Percentiles rank a stretch among this genome's conserved stretches.
Conservation (phyloP, 352 stramenopile species). For the Phytophthora ohioensis region DNA sequence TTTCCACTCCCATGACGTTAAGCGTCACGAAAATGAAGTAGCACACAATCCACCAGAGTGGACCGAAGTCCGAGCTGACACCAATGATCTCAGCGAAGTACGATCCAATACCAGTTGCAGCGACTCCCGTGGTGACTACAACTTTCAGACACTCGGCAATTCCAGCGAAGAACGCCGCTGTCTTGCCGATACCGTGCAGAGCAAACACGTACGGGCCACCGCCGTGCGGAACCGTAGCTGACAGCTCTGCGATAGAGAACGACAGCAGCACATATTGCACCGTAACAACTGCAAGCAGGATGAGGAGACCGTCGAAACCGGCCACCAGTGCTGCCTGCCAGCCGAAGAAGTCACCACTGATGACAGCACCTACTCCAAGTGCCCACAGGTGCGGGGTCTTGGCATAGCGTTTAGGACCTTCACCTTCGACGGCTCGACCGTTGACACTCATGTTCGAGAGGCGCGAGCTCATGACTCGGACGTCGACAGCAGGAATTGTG, state of each 20-base stretch:
- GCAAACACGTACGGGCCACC: slow-evolving; percentile 70
- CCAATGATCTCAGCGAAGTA: slow-evolving; percentile 66
- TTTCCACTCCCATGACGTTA: slow-evolving; percentile 63
- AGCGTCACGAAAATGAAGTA: slow-evolving; percentile 66
- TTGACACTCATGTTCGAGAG: slow-evolving; percentile 39
- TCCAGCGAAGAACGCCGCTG: slow-evolving; percentile 61
- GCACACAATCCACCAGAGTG: slow-evolving; percentile 64
- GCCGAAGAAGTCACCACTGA: slow-evolving; percentile 71
- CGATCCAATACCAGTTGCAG: slow-evolving; percentile 63
- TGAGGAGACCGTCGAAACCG: slow-evolving; percentile 63
- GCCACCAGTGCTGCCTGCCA: slow-evolving; percentile 63
- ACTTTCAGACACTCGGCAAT: slow-evolving; percentile 70
- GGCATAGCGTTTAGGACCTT: slow-evolving; percentile 50
- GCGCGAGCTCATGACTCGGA: slow-evolving; percentile 26
- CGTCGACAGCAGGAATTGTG: neutral
- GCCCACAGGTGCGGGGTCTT: slow-evolving; percentile 68
- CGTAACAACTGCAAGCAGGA: slow-evolving; percentile 62
- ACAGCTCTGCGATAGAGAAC: slow-evolving; percentile 74
- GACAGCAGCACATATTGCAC: slow-evolving; percentile 70
- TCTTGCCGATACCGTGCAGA: slow-evolving; percentile 60
- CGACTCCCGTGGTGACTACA: slow-evolving; percentile 58
- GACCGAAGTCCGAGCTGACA: slow-evolving; percentile 42
- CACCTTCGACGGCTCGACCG: slow-evolving; percentile 19
- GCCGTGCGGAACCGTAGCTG: slow-evolving; percentile 55
- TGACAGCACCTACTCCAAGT: slow-evolving; percentile 66